Base-by-base conservation (phyloP, 768 basidiomycete genomes). In the Neoboletus magnificus region DNA sequence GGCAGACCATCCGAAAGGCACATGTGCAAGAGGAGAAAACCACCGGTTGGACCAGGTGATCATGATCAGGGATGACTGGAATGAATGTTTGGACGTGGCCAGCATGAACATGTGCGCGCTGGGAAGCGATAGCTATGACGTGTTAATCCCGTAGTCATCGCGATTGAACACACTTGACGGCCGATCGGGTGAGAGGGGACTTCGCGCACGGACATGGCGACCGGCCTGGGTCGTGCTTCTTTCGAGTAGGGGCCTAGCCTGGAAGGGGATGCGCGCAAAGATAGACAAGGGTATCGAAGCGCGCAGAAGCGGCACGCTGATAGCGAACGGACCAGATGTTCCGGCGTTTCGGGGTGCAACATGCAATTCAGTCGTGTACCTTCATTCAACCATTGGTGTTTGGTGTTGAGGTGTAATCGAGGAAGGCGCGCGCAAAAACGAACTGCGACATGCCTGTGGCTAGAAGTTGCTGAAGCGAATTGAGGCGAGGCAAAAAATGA, bases 111-210 rank as follows among this genome's bases (percentile, higher is more conserved):
- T n/a, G n/a, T n/a, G n/a, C n/a, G n/a, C n/a, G n/a, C n/a, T n/a
- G n/a, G n/a, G 43, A 29, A 50, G 42, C 36, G 35, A 18, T 40
- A 29, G 16, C 25, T 30, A 16, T 32, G 37, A 27, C 44, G 15
- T 37, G 58, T 20, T 53, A 53, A 57, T 50, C 54, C 52, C 64
- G 64, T 56, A 58, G 25, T 18, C 25, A 52, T 64, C 62, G 56
- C 45, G 42, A 64, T 58, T 30, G 48, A 50, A 48, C 16, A 23
- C 47, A 37, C 51, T 40, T 27, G 30, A 54, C 35, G n/a, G 41
- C 36, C 40, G 46, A 60, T 52, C 45, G 27, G 12, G 11, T 30
- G 39, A 8, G n/a, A 35, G 25, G 20, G 4, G n/a, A 37, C 39
- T 45, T 45, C 10, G 15, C 9, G 12, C 30, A 49, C 54, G 12